phyloP scores from a whole-genome alignment of 2,329 filamentous ascomycete species.

The Cladophialophora immunda region DNA sequence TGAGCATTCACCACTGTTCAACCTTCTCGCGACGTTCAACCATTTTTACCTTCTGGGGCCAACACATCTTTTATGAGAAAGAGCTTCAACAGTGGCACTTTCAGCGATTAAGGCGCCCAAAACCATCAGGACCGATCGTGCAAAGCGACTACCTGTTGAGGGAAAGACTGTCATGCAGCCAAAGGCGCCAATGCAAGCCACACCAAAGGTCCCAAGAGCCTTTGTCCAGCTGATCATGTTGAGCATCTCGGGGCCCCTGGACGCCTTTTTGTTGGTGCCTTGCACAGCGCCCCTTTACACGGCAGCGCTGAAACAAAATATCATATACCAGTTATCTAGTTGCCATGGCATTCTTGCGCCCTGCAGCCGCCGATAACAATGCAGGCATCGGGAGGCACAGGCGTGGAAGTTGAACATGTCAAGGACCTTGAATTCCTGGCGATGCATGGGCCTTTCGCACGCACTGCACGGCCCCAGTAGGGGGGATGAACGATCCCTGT shows the following conservation, averaged over 20 bases:
- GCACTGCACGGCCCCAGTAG: neutral
- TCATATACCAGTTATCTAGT: neutral
- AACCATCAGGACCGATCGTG: neutral
- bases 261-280: no score
- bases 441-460: neutral
- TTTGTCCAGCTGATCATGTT: neutral
- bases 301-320: neutral
- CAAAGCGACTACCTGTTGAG: neutral
- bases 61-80: no score
- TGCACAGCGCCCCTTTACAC: neutral
- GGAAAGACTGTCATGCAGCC: neutral
- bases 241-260: no score
- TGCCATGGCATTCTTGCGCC: neutral
- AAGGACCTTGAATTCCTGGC: neutral
- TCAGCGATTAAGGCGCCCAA: neutral
- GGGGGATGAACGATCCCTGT: neutral
- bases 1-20: no score
- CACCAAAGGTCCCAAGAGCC: neutral
- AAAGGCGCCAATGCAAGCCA: slow-evolving; percentile 4
- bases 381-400: neutral
- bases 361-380: neutral
- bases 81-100: no score
- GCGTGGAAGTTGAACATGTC: neutral
- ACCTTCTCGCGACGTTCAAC: no score
- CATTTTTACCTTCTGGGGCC: no score